Percentiles rank a stretch among this genome's conserved stretches.
phyloP scores from a whole-genome alignment of 257 asterid genomes.

The Vinca minor region DNA sequence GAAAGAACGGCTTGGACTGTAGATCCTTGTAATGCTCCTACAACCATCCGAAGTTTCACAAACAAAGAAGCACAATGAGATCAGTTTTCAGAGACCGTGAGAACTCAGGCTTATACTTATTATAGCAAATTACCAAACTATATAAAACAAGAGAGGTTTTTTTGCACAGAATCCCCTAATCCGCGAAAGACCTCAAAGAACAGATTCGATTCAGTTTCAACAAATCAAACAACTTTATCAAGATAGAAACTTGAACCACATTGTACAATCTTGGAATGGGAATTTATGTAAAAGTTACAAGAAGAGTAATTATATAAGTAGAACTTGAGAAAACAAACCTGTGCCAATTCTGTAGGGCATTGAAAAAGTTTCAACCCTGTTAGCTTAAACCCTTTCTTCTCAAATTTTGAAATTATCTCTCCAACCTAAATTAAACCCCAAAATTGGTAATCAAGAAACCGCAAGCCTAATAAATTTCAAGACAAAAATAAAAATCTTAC shows the following conservation, averaged over 20 bases:
- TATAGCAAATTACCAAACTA: background rate
- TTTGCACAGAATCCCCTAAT: background rate
- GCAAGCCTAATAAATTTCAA: background rate
- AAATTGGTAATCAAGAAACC: background rate
- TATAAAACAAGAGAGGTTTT: background rate
- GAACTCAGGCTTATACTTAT: background rate
- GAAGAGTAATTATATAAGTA: background rate
- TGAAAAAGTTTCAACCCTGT: slow-evolving; percentile 75
- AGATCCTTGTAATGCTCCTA: slow-evolving; percentile 92
- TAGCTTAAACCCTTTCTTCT: slow-evolving; percentile 86
- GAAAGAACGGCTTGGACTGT: slow-evolving; percentile 74
- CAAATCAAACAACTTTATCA: background rate
- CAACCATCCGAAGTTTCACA: background rate
- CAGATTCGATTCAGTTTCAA: background rate
- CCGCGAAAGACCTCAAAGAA: too few species aligned
- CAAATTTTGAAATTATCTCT: slow-evolving; percentile 85
- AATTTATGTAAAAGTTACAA: background rate
- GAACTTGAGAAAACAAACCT: slow-evolving; percentile 40
- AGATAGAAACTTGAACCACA: background rate
- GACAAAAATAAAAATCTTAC: slow-evolving; percentile 26
- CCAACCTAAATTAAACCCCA: slow-evolving; percentile 47
- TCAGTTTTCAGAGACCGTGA: background rate
- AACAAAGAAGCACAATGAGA: background rate
- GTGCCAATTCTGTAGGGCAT: slow-evolving; percentile 77
- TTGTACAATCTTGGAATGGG: background rate